These are phyloP conservation scores for Mercurialis annua DNA, from an alignment of 345 rosid species.

Conservation along the genomic window DNA sequence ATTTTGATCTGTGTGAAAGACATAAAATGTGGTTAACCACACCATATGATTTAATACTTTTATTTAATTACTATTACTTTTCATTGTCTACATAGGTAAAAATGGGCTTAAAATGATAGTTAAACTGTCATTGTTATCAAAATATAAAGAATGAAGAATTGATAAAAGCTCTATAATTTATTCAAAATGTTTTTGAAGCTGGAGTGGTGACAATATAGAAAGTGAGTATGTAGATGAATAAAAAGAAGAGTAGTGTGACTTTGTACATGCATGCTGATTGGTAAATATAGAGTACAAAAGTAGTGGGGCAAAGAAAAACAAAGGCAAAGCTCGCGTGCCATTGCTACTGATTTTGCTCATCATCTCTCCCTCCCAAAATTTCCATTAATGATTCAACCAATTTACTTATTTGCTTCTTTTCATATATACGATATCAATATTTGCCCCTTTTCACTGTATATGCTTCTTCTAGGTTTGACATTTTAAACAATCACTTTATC, in stretches of 20 bases:
- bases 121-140: too few species aligned
- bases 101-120: too few species aligned
- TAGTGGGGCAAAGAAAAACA: neutral
- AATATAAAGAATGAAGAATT: too few species aligned
- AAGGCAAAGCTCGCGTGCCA: constrained; percentile 11
- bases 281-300: neutral
- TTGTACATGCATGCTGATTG: neutral
- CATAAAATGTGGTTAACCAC: too few species aligned
- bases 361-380: neutral
- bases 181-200: too few species aligned
- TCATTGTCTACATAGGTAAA: too few species aligned
- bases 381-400: neutral
- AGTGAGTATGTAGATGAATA: too few species aligned
- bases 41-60: too few species aligned
- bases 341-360: neutral
- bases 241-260: neutral
- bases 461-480: neutral
- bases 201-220: too few species aligned
- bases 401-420: neutral
- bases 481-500: neutral
- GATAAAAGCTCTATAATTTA: too few species aligned
- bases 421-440: neutral
- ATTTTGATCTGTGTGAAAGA: too few species aligned
- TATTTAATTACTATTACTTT: too few species aligned
- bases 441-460: neutral